Evolutionary conservation across 805 yeast genomes (phyloP).

Genomic region (Barnettozyma pratensis): DNA sequence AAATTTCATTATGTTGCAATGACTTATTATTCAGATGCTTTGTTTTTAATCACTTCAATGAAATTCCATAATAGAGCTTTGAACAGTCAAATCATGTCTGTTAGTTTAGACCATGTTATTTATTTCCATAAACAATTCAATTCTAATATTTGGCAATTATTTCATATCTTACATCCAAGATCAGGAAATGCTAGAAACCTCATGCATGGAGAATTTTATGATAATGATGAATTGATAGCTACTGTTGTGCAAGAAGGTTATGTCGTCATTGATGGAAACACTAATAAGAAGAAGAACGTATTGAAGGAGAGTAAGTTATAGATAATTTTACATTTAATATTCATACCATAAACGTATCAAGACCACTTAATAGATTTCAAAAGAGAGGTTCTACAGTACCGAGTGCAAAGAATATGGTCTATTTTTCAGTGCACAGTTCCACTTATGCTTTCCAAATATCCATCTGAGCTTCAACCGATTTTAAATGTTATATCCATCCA

Average conservation of each 20-base stretch:
- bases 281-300: background rate
- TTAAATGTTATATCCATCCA: no score
- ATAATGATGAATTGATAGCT: constrained; percentile 44
- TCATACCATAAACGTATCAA: no score
- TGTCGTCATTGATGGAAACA: constrained; percentile 23
- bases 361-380: no score
- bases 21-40: constrained; percentile 56
- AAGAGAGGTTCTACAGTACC: no score
- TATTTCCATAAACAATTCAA: constrained; percentile 55
- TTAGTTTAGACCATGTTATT: constrained; percentile 61
- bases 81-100: constrained; percentile 45
- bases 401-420: no score
- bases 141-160: constrained; percentile 46
- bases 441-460: no score
- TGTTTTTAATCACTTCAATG: constrained; percentile 46
- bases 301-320: constrained; percentile 1
- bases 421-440: no score
- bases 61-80: constrained; percentile 43
- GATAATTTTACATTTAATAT: background rate
- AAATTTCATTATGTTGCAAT: constrained; percentile 50
- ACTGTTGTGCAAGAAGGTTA: constrained; percentile 65
- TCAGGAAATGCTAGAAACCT: constrained; percentile 50
- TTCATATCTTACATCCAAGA: constrained; percentile 42
- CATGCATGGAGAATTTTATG: constrained; percentile 53
- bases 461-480: no score